phyloP scores from a whole-genome alignment of 1,284 basidiomycete species.

The Megacollybia platyphylla region DNA sequence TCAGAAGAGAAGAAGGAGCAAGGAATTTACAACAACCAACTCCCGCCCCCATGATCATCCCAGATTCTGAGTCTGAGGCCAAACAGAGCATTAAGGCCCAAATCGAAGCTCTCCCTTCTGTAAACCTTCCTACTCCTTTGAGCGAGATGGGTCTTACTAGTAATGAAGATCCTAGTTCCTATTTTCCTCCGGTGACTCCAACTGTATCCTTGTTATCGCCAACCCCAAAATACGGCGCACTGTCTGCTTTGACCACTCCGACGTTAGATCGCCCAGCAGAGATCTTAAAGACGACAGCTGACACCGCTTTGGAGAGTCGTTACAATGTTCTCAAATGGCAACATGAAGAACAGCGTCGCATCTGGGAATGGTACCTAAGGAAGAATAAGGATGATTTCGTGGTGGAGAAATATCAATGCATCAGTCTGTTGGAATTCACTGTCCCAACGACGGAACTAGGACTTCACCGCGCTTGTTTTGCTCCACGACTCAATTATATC shows the following conservation, averaged over 20 bases:
- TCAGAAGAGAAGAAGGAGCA: conserved; percentile 63
- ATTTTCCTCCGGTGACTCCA: conserved; percentile 11
- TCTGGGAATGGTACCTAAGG: conserved; percentile 88
- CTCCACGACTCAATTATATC: conserved; percentile 60
- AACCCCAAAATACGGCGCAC: conserved; percentile 1
- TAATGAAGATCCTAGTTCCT: conserved; percentile 26
- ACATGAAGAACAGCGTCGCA: conserved; percentile 73
- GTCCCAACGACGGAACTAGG: conserved; percentile 60
- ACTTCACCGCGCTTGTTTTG: conserved; percentile 54
- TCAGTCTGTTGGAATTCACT: conserved; percentile 66
- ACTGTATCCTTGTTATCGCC: neutral
- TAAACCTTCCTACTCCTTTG: conserved; percentile 30
- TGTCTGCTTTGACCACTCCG: conserved; percentile 8
- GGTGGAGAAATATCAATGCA: conserved; percentile 88
- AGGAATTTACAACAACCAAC: conserved; percentile 22
- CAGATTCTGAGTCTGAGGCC: conserved; percentile 13
- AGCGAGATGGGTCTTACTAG: conserved; percentile 13
- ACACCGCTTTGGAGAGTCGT: conserved; percentile 63
- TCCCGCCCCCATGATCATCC: conserved; percentile 7
- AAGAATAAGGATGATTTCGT: conserved; percentile 77
- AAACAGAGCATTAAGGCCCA: conserved; percentile 51
- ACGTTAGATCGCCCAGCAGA: conserved; percentile 27
- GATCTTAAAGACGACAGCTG: conserved; percentile 32
- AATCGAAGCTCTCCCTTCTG: conserved; percentile 52
- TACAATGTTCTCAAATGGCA: conserved; percentile 63